phyloP scores from a whole-genome alignment of 1,139 yeast genomes.

The Lodderomyces jiufengensis region DNA sequence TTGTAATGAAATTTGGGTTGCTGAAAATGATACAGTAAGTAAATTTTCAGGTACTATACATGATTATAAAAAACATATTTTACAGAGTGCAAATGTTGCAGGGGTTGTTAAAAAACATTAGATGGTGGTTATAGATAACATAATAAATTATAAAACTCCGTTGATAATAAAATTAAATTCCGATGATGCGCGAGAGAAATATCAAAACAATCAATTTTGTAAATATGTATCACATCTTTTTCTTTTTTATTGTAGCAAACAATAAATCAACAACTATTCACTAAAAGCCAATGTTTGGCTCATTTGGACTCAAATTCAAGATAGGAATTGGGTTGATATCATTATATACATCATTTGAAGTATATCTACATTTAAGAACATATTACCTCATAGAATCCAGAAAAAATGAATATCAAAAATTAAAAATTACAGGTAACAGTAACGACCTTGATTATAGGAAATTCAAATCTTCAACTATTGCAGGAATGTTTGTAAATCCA shows the following conservation, averaged over 20 bases:
- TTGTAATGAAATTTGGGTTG: constrained; percentile 92
- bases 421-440: constrained; percentile 7
- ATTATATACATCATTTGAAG: constrained; percentile 67
- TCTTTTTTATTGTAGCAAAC: too few relatives aligned
- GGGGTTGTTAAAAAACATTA: constrained; percentile 92
- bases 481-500: constrained; percentile 86
- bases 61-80: constrained; percentile 86
- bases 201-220: neutral
- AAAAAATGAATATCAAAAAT: constrained; percentile 31
- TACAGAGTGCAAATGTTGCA: constrained; percentile 68
- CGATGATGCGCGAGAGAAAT: neutral
- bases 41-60: constrained; percentile 81
- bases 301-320: constrained; percentile 28
- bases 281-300: constrained; percentile 11
- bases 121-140: constrained; percentile 4
- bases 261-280: neutral
- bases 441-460: constrained; percentile 23
- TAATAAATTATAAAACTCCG: neutral
- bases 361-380: constrained; percentile 56
- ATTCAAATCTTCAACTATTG: constrained; percentile 53
- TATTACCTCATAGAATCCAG: constrained; percentile 54
- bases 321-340: constrained; percentile 52
- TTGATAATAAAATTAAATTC: too few relatives aligned
- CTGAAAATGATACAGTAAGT: constrained; percentile 77
- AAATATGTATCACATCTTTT: neutral